Percentiles rank a stretch among this genome's conserved stretches.
Conservation (phyloP, 192 early-diverging fungal genomes). For the Pilaira anomala region DNA sequence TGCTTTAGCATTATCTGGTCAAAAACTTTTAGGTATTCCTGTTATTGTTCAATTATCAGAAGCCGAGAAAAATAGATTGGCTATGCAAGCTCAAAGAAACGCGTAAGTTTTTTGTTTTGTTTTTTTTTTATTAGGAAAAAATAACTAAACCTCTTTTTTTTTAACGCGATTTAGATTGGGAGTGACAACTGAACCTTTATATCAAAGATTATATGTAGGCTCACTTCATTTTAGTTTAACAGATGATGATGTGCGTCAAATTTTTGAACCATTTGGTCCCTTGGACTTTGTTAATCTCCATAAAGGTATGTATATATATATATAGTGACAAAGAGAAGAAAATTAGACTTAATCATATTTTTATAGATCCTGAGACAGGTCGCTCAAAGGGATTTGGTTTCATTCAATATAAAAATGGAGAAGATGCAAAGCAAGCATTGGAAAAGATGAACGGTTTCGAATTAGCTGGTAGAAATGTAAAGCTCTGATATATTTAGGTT, state of each 20-base stretch:
- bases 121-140: not conserved
- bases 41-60: slow-evolving; percentile 91
- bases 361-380: slow-evolving; percentile 56
- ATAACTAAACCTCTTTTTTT: not conserved
- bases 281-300: slow-evolving; percentile 83
- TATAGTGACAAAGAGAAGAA: not conserved
- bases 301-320: slow-evolving; percentile 36
- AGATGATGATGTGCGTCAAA: slow-evolving; percentile 68
- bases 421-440: slow-evolving; percentile 74
- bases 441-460: slow-evolving; percentile 83
- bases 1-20: slow-evolving; percentile 80
- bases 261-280: slow-evolving; percentile 83
- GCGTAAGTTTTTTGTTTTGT: slow-evolving; percentile 42
- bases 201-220: slow-evolving; percentile 61
- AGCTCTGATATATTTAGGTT: slow-evolving; percentile 1
- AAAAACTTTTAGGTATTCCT: slow-evolving; percentile 88
- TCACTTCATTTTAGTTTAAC: slow-evolving; percentile 63
- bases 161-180: slow-evolving; percentile 14
- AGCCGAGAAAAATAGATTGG: slow-evolving; percentile 88
- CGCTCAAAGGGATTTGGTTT: slow-evolving; percentile 77
- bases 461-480: slow-evolving; percentile 67
- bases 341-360: not conserved
- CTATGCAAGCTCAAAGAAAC: slow-evolving; percentile 50
- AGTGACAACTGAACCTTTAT: slow-evolving; percentile 41
- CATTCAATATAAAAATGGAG: slow-evolving; percentile 65